Evolutionary conservation across 257 asterid species (phyloP), one percentile per base, ranked within the genome.

Genomic region (Ehretia macrophylla): DNA sequence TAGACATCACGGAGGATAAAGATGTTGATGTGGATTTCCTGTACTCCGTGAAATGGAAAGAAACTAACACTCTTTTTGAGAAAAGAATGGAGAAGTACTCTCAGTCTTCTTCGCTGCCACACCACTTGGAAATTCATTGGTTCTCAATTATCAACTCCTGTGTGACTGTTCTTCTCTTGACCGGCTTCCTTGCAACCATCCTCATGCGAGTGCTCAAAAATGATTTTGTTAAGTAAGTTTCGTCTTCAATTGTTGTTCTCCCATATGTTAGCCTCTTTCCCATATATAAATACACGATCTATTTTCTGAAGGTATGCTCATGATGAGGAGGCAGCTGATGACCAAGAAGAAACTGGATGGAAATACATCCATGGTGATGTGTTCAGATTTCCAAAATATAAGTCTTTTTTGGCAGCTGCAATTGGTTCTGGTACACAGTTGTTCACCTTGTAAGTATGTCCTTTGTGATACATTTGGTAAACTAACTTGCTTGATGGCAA

Each of bases 41-140:
- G 71, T 70, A 75, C 59, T 68, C 77, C 4, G 77, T 75, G 16
- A 75, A 75, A 51, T 75, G 80, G 80, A 75, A 59, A 64, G 80
- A 70, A 56, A 70, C 74, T n/a, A 56, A 32, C 32, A 70, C 60
- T 37, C 65, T 74, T 47, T 75, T 75, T 44, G 77, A 70, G 35
- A 70, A 66, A 32, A 66, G 80, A 50, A 75, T 75, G 80, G 80
- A 70, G 17, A 75, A 75, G 61, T 75, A 75, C 49, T 70, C 77
- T 39, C 77, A 75, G 51, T 70, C 80, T 62, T 75, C 80, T 52
- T 70, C 74, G 13, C 55, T 70, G 10, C 76, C 80, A 13, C 80
- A 70, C 60, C 80, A 67, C 66, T 64, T 75, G 57, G 80, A 75
- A 63, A 75, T 75, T 60, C 80, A 75, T 50, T 75, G 80, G 80